Conservation (phyloP, 495 filamentous ascomycete genomes). For the Talaromyces liani region DNA sequence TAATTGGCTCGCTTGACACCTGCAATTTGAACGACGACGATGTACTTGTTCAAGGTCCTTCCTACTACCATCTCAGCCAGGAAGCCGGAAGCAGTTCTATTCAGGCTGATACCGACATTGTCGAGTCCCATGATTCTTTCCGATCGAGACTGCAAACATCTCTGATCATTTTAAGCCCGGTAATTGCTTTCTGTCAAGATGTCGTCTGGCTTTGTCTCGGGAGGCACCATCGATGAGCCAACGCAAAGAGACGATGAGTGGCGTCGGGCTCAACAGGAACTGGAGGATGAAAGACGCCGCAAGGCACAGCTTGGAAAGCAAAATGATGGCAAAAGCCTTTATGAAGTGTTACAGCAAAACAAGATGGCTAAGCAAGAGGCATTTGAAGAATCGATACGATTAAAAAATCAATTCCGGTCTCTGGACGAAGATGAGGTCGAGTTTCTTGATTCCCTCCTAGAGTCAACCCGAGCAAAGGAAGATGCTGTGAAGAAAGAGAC, state of each 20-base stretch:
- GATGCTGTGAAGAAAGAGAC: slow-evolving; percentile 67
- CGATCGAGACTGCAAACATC: not conserved
- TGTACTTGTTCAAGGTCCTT: not conserved
- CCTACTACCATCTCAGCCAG: not conserved
- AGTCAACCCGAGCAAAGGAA: slow-evolving; percentile 63
- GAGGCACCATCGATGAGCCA: slow-evolving; percentile 62
- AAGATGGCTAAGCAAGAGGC: slow-evolving; percentile 97
- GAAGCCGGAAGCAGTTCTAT: not conserved
- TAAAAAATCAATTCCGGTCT: slow-evolving; percentile 91
- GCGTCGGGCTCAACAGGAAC: slow-evolving; percentile 65
- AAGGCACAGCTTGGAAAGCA: slow-evolving; percentile 52
- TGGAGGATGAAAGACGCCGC: slow-evolving; percentile 59
- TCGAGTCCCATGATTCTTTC: not conserved
- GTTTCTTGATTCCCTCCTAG: slow-evolving; percentile 74
- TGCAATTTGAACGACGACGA: not conserved
- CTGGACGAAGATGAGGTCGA: slow-evolving; percentile 93
- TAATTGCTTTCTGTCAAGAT: slow-evolving; percentile 27
- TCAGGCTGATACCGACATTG: not conserved
- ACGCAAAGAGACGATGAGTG: slow-evolving; percentile 62
- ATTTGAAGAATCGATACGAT: slow-evolving; percentile 79
- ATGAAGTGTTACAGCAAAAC: slow-evolving; percentile 82
- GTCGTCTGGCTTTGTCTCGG: slow-evolving; percentile 88
- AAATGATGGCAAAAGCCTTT: slow-evolving; percentile 65
- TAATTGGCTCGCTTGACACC: not conserved
- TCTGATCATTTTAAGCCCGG: not conserved